Conservation (phyloP, 441 rosid species). For the Adansonia madagascariensis region DNA sequence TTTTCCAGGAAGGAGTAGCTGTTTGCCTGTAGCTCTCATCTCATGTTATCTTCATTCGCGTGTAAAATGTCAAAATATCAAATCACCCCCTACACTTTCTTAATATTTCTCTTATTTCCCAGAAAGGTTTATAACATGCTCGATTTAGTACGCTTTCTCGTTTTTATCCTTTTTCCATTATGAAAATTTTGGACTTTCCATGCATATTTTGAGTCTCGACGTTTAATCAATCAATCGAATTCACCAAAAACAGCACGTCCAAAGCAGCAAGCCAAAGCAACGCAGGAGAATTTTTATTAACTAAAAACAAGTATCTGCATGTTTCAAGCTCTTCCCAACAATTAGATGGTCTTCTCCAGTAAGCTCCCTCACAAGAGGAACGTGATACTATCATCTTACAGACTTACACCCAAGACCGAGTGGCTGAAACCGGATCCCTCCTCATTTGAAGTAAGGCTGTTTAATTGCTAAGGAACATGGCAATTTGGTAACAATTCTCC, state of each 20-base stretch:
- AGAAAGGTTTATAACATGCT: neutral
- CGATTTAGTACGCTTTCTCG: neutral
- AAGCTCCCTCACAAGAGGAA: neutral
- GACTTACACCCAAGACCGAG: neutral
- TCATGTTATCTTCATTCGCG: constrained; percentile 36
- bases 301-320: too few relatives aligned
- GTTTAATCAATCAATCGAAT: neutral
- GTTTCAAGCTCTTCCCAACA: neutral
- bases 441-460: neutral
- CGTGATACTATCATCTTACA: neutral
- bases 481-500: neutral
- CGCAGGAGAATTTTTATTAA: too few relatives aligned
- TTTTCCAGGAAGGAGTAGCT: constrained; percentile 22
- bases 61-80: constrained; percentile 16
- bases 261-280: too few relatives aligned
- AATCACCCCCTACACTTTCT: neutral
- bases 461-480: neutral
- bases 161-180: neutral
- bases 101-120: neutral
- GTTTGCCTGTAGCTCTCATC: neutral
- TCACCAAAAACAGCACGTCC: neutral
- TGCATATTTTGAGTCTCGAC: neutral
- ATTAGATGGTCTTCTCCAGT: neutral
- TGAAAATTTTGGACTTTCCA: neutral
- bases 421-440: neutral